These are phyloP conservation scores for Pyricularia sp. DNA, from an alignment of 2,329 filamentous ascomycete species.

Conservation along the genomic window DNA sequence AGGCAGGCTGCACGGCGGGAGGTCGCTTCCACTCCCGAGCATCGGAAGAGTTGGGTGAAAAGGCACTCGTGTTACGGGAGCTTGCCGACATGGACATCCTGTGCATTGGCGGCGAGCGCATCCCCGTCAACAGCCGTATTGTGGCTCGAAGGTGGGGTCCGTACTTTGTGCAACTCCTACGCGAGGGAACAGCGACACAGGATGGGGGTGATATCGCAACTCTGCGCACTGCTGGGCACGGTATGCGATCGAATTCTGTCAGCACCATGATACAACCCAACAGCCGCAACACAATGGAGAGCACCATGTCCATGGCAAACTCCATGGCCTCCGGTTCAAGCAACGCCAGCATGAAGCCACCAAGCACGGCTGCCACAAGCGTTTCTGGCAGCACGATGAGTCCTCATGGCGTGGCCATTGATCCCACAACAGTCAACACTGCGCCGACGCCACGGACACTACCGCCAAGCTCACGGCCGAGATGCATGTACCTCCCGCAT, in stretches of 20 bases:
- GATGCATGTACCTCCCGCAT: slow-evolving; percentile 87
- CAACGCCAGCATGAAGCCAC: slow-evolving; percentile 24
- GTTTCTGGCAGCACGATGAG: slow-evolving; percentile 25
- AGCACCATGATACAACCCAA: slow-evolving; percentile 69
- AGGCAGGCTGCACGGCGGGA: slow-evolving; percentile 58
- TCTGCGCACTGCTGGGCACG: slow-evolving; percentile 54
- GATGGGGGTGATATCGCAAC: slow-evolving; percentile 69
- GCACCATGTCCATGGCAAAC: slow-evolving; percentile 32
- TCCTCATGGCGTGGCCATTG: slow-evolving; percentile 20
- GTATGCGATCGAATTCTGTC: slow-evolving; percentile 64
- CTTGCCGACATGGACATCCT: slow-evolving; percentile 95
- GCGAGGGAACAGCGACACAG: slow-evolving; percentile 66
- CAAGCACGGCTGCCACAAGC: slow-evolving; percentile 35
- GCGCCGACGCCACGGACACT: slow-evolving; percentile 48
- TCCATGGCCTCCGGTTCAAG: slow-evolving; percentile 23
- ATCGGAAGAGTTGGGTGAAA: slow-evolving; percentile 77
- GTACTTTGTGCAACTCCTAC: slow-evolving; percentile 86
- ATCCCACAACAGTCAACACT: slow-evolving; percentile 40
- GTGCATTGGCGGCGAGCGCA: slow-evolving; percentile 80
- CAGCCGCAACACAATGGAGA: slow-evolving; percentile 40
- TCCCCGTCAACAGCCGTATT: slow-evolving; percentile 87
- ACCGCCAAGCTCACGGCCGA: slow-evolving; percentile 58
- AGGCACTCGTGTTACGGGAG: slow-evolving; percentile 71
- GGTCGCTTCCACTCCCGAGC: slow-evolving; percentile 68
- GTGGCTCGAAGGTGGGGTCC: slow-evolving; percentile 86